Evolutionary conservation across 1,139 yeast species (phyloP).

Genomic region (Geotrichum carabidarum): DNA sequence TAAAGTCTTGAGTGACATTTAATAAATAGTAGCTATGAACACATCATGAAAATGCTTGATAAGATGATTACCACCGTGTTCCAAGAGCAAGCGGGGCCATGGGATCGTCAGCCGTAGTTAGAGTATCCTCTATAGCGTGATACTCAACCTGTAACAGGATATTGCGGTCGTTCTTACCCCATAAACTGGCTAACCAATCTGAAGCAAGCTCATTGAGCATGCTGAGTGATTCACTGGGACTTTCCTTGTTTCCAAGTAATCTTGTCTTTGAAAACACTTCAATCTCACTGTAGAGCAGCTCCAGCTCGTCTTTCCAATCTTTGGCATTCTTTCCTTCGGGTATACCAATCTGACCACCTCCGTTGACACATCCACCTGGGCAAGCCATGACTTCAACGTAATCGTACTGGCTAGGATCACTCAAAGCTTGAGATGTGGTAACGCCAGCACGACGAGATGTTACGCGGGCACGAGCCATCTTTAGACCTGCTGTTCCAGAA

Average conservation of each 20-base stretch:
- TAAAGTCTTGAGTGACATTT: too few species aligned
- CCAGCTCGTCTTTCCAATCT: conserved; percentile 37
- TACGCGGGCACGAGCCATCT: conserved; percentile 16
- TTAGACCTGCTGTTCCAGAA: conserved; percentile 21
- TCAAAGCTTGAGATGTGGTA: conserved; percentile 18
- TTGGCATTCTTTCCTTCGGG: conserved; percentile 37
- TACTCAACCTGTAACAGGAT: conserved; percentile 17
- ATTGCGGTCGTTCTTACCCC: conserved; percentile 3
- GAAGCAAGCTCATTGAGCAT: conserved; percentile 8
- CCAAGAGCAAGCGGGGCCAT: conserved; percentile 17
- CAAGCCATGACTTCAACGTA: conserved; percentile 97
- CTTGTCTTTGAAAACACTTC: conserved; percentile 14
- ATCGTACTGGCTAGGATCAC: conserved; percentile 64
- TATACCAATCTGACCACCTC: conserved; percentile 82
- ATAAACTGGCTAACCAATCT: conserved; percentile 12
- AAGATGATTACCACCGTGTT: conserved; percentile 16
- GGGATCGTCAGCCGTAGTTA: conserved; percentile 3
- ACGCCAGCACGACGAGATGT: conserved; percentile 14
- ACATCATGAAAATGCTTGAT: neutral
- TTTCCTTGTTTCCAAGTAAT: neutral
- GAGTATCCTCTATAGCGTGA: conserved; percentile 16
- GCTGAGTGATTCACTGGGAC: neutral
- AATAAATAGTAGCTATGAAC: too few species aligned
- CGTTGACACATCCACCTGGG: conserved; percentile 95
- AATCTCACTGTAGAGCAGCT: conserved; percentile 30